Percentiles rank a stretch among this genome's conserved stretches.
phyloP scores from a whole-genome alignment of 768 basidiomycete species.

The Tremella yokohamensis region DNA sequence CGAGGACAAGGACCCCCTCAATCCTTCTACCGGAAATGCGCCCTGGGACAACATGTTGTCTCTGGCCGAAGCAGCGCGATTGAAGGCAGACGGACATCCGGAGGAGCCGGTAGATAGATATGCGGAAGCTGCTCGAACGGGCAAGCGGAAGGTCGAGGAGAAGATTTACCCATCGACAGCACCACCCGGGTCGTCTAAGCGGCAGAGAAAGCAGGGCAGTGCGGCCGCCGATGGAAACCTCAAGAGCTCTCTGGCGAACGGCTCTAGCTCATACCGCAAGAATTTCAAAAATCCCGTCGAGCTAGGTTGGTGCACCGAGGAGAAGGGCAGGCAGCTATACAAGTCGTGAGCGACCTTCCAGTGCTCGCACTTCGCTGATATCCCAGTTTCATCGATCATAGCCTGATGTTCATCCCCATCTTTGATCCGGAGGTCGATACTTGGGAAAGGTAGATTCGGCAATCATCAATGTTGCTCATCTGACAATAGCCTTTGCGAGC shows the following conservation, averaged over 20 bases:
- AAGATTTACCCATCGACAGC: constrained; percentile 16
- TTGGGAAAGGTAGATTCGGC: constrained; percentile 31
- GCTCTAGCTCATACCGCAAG: constrained; percentile 13
- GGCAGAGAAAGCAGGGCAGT: neutral
- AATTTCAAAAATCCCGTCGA: neutral
- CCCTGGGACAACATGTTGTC: constrained; percentile 43
- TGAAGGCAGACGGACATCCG: constrained; percentile 36
- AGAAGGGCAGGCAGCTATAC: constrained; percentile 31
- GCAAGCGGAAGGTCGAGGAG: neutral
- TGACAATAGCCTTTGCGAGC: constrained; percentile 27
- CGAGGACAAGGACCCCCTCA: constrained; percentile 24
- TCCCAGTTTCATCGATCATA: constrained; percentile 34
- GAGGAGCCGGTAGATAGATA: constrained; percentile 5
- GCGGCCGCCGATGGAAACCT: constrained; percentile 2
- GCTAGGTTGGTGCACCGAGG: constrained; percentile 25
- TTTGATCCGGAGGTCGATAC: constrained; percentile 42
- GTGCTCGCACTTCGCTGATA: constrained; percentile 7
- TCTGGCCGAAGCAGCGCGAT: constrained; percentile 39
- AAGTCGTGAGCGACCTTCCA: constrained; percentile 24
- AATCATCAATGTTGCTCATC: no score
- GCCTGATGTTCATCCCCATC: constrained; percentile 35
- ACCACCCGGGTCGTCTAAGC: constrained; percentile 7
- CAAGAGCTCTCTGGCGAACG: constrained; percentile 11
- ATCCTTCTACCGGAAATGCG: constrained; percentile 12
- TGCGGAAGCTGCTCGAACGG: neutral